These are phyloP conservation scores for Aureococcus anophagefferens DNA, from an alignment of 108 stramenopile species.

Conservation along the genomic window DNA sequence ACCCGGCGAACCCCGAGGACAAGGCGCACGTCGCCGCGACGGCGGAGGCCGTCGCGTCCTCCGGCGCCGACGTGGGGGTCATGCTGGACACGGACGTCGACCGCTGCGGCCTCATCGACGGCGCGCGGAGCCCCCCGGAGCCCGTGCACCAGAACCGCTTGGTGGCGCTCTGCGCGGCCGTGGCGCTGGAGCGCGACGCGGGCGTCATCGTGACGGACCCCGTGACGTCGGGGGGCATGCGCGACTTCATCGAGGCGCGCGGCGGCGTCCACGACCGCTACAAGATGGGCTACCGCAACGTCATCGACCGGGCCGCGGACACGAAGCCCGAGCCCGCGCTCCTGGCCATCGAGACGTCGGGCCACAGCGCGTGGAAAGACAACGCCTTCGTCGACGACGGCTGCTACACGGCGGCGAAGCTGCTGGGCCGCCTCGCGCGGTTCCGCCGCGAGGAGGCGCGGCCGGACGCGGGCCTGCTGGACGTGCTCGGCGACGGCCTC, in stretches of 20 bases:
- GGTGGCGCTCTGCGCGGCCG: slow-evolving; percentile 59
- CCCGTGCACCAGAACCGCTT: slow-evolving; percentile 65
- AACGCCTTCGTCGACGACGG: slow-evolving; percentile 75
- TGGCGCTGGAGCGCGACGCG: not conserved
- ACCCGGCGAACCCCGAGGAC: slow-evolving; percentile 69
- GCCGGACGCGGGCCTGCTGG: too few relatives aligned
- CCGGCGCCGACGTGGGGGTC: slow-evolving; percentile 63
- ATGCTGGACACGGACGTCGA: slow-evolving; percentile 77
- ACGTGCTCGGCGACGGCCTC: too few relatives aligned
- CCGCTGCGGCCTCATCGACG: slow-evolving; percentile 60
- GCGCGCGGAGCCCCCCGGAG: slow-evolving; percentile 32
- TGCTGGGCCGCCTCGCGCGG: not conserved
- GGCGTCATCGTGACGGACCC: slow-evolving; percentile 23
- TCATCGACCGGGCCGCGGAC: slow-evolving; percentile 61
- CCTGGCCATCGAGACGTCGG: slow-evolving; percentile 73
- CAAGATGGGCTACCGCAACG: slow-evolving; percentile 71
- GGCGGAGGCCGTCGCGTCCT: slow-evolving; percentile 38
- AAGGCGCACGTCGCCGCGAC: slow-evolving; percentile 56
- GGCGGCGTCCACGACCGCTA: slow-evolving; percentile 61
- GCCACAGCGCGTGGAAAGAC: slow-evolving; percentile 65
- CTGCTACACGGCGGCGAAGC: slow-evolving; percentile 60
- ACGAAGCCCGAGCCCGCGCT: slow-evolving; percentile 13
- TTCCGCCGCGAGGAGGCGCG: not conserved
- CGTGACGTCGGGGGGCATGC: slow-evolving; percentile 61
- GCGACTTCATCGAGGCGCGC: slow-evolving; percentile 42